A percentile compares a stretch with the other conserved stretches of the same genome.
Conservation (phyloP, 1,284 basidiomycete genomes). For the Trametes polyzona region DNA sequence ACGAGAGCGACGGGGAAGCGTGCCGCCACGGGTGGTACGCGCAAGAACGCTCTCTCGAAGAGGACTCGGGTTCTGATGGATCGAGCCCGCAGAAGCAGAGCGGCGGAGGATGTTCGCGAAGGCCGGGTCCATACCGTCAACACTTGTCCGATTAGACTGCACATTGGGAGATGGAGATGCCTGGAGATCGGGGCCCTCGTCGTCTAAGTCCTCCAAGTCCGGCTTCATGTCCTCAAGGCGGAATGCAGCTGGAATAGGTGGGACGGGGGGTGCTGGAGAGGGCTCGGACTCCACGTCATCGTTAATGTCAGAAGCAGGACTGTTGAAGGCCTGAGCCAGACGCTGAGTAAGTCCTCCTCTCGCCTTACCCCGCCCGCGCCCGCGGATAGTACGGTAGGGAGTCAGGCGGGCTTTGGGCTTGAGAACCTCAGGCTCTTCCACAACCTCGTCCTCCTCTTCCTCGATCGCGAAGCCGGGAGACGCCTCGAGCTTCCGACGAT, state of each 20-base stretch:
- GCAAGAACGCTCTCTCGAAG: conserved; percentile 57
- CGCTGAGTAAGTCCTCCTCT: conserved; percentile 59
- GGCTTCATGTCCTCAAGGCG: conserved; percentile 46
- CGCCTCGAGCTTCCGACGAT: conserved; percentile 54
- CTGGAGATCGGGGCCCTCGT: conserved; percentile 37
- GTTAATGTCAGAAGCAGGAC: conserved; percentile 55
- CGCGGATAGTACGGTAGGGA: conserved; percentile 43
- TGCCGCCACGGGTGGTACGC: conserved; percentile 52
- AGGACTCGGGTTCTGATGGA: conserved; percentile 51
- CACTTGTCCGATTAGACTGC: conserved; percentile 60
- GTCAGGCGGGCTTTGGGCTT: conserved; percentile 38
- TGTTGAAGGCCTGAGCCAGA: conserved; percentile 59
- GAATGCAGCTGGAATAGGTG: conserved; percentile 49
- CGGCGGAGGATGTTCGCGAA: conserved; percentile 78
- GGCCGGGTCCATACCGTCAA: conserved; percentile 84
- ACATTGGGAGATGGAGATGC: conserved; percentile 46
- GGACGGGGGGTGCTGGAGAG: conserved; percentile 53
- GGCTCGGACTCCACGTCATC: conserved; percentile 48
- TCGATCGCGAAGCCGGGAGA: conserved; percentile 41
- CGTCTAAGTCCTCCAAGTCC: conserved; percentile 40
- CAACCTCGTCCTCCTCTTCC: conserved; percentile 52
- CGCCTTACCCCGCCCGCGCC: conserved; percentile 47
- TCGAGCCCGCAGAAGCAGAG: conserved; percentile 56
- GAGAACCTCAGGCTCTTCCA: conserved; percentile 44
- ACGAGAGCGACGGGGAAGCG: conserved; percentile 52